Percentiles rank a stretch among this genome's conserved stretches.
These are phyloP conservation scores for Hypoxylon crocopeplum DNA, from an alignment of 495 filamentous ascomycete species.

Conservation along the genomic window DNA sequence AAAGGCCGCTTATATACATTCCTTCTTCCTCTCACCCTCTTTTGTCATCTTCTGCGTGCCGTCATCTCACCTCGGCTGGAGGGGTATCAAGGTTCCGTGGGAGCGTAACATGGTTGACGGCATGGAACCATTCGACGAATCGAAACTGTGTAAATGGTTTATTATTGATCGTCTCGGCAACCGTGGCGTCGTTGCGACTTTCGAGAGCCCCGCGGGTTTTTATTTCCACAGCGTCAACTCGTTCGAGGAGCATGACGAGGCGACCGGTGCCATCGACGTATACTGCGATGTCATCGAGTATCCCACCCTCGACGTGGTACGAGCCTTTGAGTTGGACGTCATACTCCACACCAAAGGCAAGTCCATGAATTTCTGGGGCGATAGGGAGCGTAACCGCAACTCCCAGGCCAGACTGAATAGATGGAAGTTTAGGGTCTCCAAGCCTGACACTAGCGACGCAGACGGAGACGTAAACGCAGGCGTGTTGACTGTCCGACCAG, in stretches of 20 bases:
- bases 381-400: constrained; percentile 41
- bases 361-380: constrained; percentile 35
- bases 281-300: constrained; percentile 65
- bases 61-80: constrained; percentile 55
- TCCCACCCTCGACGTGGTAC: constrained; percentile 60
- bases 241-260: constrained; percentile 62
- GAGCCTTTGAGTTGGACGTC: constrained; percentile 66
- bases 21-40: constrained; percentile 68
- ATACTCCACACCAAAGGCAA: constrained; percentile 50
- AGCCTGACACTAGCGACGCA: neutral
- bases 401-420: constrained; percentile 49
- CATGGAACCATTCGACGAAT: constrained; percentile 59
- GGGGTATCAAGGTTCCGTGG: constrained; percentile 60
- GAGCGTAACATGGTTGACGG: constrained; percentile 64
- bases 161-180: constrained; percentile 65
- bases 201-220: constrained; percentile 69
- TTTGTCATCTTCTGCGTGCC: constrained; percentile 71
- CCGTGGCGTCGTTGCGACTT: constrained; percentile 64
- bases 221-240: constrained; percentile 80
- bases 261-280: constrained; percentile 52
- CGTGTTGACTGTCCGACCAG: constrained; percentile 10
- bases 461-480: too few species aligned
- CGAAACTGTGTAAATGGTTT: constrained; percentile 67
- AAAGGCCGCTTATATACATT: constrained; percentile 72
- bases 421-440: constrained; percentile 55